phyloP scores from a whole-genome alignment of 108 stramenopile species.

The Aureococcus anophagefferens region DNA sequence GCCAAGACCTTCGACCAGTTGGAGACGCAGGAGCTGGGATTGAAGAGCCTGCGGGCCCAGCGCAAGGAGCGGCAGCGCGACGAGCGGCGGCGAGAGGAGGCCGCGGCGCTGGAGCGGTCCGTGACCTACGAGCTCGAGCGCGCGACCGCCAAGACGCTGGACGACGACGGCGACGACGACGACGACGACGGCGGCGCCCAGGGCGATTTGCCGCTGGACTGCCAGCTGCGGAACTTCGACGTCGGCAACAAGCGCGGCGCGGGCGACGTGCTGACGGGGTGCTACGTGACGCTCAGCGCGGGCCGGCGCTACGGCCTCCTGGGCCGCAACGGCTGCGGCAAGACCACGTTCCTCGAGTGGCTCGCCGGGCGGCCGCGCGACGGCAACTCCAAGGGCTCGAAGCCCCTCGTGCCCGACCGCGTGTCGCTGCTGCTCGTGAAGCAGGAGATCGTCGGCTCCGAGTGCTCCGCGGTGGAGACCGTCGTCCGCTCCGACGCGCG shows the following conservation, averaged over 20 bases:
- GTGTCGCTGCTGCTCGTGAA: conserved; percentile 58
- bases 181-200: no score
- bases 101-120: no score
- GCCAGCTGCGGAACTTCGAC: conserved; percentile 15
- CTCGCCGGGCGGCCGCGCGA: conserved; percentile 27
- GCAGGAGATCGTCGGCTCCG: conserved; percentile 63
- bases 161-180: no score
- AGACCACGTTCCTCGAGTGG: conserved; percentile 64
- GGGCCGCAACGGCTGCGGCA: conserved; percentile 78
- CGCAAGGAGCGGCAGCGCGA: no score
- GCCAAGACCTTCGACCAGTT: no score
- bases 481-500: conserved; percentile 60
- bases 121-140: no score
- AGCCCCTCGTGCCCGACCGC: conserved; percentile 44
- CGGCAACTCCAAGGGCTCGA: conserved; percentile 8
- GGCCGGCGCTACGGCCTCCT: conserved; percentile 74
- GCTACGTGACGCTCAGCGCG: conserved; percentile 47
- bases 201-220: no score
- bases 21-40: no score
- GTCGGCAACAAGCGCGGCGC: conserved; percentile 48
- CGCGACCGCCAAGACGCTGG: no score
- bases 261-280: conserved; percentile 59
- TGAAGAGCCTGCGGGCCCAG: no score
- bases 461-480: conserved; percentile 47
- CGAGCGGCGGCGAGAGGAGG: no score